Percentiles rank a stretch among this genome's conserved stretches.
These are phyloP conservation scores for Tricholoma sp. DNA, from an alignment of 768 basidiomycete genomes.

Conservation along the genomic window DNA sequence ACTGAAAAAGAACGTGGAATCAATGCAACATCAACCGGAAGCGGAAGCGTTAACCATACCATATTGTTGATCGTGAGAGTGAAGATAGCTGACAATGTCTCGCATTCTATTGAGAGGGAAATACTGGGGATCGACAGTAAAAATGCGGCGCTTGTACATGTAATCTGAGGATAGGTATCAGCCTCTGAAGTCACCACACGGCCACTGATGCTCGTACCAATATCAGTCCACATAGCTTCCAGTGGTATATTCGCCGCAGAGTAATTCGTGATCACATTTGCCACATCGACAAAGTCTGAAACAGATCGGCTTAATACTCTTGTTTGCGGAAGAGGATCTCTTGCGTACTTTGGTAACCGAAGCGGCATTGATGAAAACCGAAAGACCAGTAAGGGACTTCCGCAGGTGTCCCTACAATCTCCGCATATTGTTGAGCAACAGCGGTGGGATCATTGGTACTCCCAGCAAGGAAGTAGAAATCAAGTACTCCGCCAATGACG, in stretches of 20 bases:
- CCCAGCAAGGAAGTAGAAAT: conserved; percentile 76
- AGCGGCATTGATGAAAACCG: conserved; percentile 69
- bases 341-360: conserved; percentile 53
- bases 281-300: conserved; percentile 57
- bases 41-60: conserved; percentile 28
- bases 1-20: conserved; percentile 30
- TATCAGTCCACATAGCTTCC: conserved; percentile 80
- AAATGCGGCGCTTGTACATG: conserved; percentile 62
- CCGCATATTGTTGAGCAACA: conserved; percentile 63
- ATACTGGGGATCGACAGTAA: conserved; percentile 64
- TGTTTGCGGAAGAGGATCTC: neutral
- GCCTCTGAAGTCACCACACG: neutral
- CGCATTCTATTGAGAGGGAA: conserved; percentile 60
- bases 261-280: conserved; percentile 57
- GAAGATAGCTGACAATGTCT: conserved; percentile 61
- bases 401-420: conserved; percentile 60
- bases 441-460: conserved; percentile 52
- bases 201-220: conserved; percentile 33
- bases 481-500: conserved; percentile 70
- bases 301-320: neutral
- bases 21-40: neutral
- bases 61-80: conserved; percentile 52
- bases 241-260: conserved; percentile 57
- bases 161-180: conserved; percentile 40
- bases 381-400: conserved; percentile 75